These are phyloP conservation scores for Eimeria brunetti DNA, from an alignment of 169 alveolate species.

Conservation along the genomic window DNA sequence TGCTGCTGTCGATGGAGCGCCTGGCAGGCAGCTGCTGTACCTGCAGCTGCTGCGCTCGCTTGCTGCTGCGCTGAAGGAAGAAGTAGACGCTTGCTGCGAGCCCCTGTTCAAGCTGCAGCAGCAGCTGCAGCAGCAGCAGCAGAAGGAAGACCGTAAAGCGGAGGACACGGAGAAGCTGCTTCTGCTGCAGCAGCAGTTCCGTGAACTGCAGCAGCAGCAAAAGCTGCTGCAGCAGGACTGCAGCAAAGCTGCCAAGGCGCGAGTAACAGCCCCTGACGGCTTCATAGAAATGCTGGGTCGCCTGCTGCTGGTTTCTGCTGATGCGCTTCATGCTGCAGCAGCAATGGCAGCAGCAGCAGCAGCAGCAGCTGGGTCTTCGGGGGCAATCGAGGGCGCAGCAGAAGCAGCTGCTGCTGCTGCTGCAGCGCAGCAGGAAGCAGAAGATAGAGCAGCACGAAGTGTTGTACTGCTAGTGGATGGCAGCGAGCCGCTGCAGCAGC, in stretches of 20 bases:
- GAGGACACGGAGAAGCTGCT: not conserved
- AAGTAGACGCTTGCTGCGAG: conserved; percentile 36
- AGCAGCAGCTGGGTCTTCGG: too few species aligned
- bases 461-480: conserved; percentile 60
- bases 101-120: conserved; percentile 23
- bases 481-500: conserved; percentile 40
- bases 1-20: conserved; percentile 43
- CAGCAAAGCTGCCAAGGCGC: not conserved
- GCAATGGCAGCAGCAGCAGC: conserved; percentile 34
- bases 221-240: conserved; percentile 21
- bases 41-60: conserved; percentile 14
- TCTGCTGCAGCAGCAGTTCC: conserved; percentile 39
- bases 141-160: not conserved
- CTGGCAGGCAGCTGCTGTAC: conserved; percentile 41
- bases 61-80: not conserved
- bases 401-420: conserved; percentile 5
- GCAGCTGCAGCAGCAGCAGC: conserved; percentile 48
- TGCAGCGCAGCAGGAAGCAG: conserved; percentile 55
- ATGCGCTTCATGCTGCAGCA: not conserved
- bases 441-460: conserved; percentile 3
- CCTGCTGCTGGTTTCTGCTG: not conserved
- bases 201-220: conserved; percentile 39
- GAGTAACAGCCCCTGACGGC: not conserved
- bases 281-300: not conserved
- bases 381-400: not conserved